Percentiles rank a stretch among this genome's conserved stretches.
Evolutionary conservation across 2,329 filamentous ascomycete species (phyloP).

Genomic region (Ilyonectria destructans): DNA sequence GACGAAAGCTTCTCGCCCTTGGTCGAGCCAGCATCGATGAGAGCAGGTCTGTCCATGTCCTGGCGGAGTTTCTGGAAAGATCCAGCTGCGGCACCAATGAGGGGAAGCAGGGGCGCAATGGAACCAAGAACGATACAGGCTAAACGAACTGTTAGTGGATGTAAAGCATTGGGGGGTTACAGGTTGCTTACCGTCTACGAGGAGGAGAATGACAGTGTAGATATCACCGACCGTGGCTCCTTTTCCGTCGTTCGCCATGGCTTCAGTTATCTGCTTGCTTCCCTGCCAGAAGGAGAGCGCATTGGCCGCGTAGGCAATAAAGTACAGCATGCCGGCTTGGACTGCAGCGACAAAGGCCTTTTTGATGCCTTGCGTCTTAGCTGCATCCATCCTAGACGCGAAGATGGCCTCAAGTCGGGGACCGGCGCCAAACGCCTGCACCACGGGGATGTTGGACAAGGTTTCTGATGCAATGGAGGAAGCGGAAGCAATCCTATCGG

Average conservation of each 20-base stretch:
- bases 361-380: slow-evolving; percentile 69
- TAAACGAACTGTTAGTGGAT: slow-evolving; percentile 45
- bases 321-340: slow-evolving; percentile 76
- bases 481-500: slow-evolving; percentile 69
- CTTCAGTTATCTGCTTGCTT: slow-evolving; percentile 65
- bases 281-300: slow-evolving; percentile 80
- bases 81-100: slow-evolving; percentile 72
- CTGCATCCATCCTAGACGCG: slow-evolving; percentile 64
- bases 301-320: slow-evolving; percentile 78
- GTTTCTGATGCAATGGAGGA: slow-evolving; percentile 76
- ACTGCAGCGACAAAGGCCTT: slow-evolving; percentile 72
- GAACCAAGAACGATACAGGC: slow-evolving; percentile 75
- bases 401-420: slow-evolving; percentile 74
- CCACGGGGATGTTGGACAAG: slow-evolving; percentile 73
- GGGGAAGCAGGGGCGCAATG: slow-evolving; percentile 75
- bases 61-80: slow-evolving; percentile 72
- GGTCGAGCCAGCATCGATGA: slow-evolving; percentile 61
- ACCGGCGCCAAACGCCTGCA: slow-evolving; percentile 76
- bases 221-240: slow-evolving; percentile 64
- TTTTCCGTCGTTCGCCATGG: slow-evolving; percentile 53
- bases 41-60: slow-evolving; percentile 69
- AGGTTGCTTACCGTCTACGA: slow-evolving; percentile 67
- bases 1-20: slow-evolving; percentile 60
- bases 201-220: slow-evolving; percentile 77
- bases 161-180: slow-evolving; percentile 20